Evolutionary conservation across 208 protist species (phyloP), one percentile per base, ranked within the genome.

Genomic region (Acanthamoeba culbertsoni): DNA sequence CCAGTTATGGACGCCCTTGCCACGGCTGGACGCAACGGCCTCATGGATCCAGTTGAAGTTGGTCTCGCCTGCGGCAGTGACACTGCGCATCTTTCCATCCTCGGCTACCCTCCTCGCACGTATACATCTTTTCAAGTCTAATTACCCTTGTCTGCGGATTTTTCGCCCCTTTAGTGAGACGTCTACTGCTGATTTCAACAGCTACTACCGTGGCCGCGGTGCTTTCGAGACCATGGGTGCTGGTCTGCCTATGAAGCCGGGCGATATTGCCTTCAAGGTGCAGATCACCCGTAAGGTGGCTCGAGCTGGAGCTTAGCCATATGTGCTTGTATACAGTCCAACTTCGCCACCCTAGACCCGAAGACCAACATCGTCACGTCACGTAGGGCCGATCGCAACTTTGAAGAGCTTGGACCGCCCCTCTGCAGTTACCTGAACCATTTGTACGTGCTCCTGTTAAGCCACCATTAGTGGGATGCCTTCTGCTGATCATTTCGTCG

Each of bases 211-310:
- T 48, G 96, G 96, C 45, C 63, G 96, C 59, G 96, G 96, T 46
- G 94, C 95, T 51, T 97, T 97, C 90, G 96, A 97, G 65, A 93
- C 95, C 10, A 97, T 97, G 91, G 96, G 96, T 59, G 95, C 96
- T 37, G 96, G 96, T 35, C 55, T 97, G 33, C 93, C 96, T 51
- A 97, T 97, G 97, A 31, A 86, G 20, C 92, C 95, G 23, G 97
- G 97, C 59, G 96, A 97, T 57, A 97, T 97, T 96, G 96, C 96
- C 26, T 97, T 97, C 82, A 97, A 97, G 91, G 95, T 96, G 31
- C 23, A 23, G 14, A 31, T 26, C 35, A 45, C 14, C 82, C 28
- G 26, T 37, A 43, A 43, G 28, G n/a, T 57, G 77, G 33, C 26
- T 20, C 33, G 43, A 14, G n/a, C n/a, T n/a, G n/a, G n/a, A 12